Percentiles rank a stretch among this genome's conserved stretches.
Evolutionary conservation across 2,329 filamentous ascomycete genomes (phyloP).

Genomic region (Trichoderma cornu-damae): DNA sequence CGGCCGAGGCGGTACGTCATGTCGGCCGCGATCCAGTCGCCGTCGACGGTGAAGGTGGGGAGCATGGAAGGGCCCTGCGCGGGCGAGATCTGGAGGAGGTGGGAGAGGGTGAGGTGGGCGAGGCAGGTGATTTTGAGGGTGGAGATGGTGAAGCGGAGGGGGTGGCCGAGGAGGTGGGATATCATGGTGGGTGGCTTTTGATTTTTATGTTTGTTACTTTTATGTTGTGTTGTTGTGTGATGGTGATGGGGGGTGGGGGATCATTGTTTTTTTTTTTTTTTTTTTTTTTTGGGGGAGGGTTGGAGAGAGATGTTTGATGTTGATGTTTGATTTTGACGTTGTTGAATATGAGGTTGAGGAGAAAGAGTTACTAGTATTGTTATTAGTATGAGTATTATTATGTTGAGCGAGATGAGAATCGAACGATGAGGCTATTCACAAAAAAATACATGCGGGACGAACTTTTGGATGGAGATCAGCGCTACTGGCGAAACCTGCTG

Average conservation of each 20-base stretch:
- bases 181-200: slow-evolving; percentile 25
- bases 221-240: neutral
- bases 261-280: neutral
- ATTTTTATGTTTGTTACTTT: neutral
- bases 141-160: slow-evolving; percentile 34
- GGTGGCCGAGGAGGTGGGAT: slow-evolving; percentile 36
- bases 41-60: slow-evolving; percentile 66
- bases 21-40: slow-evolving; percentile 65
- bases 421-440: neutral
- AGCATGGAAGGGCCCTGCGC: slow-evolving; percentile 81
- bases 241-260: neutral
- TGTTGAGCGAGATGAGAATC: neutral
- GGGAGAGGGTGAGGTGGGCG: slow-evolving; percentile 45
- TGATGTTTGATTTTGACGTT: no score
- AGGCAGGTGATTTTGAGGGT: slow-evolving; percentile 39
- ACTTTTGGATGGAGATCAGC: neutral
- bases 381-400: neutral
- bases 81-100: slow-evolving; percentile 56
- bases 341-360: no score
- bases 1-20: slow-evolving; percentile 65
- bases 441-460: no score
- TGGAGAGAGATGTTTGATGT: no score
- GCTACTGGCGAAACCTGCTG: neutral
- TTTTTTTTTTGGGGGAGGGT: no score
- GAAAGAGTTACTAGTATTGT: no score